phyloP scores from a whole-genome alignment of 2,329 filamentous ascomycete genomes.

The Aspergillus calidoustus region DNA sequence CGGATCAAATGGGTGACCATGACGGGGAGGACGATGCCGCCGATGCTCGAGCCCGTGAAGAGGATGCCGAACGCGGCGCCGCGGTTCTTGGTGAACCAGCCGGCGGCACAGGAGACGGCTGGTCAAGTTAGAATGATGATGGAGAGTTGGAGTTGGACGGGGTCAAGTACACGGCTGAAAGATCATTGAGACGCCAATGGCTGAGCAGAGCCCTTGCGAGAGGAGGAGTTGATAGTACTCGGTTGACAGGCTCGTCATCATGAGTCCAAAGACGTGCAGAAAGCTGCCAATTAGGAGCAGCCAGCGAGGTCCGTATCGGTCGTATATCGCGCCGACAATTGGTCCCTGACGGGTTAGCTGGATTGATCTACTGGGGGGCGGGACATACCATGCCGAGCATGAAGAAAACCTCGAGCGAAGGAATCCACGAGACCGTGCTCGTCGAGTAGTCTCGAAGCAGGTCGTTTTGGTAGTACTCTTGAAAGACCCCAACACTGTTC shows the following conservation, averaged over 20 bases:
- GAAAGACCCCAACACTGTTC: conserved; percentile 19
- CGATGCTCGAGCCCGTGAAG: conserved; percentile 56
- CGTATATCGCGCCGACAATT: conserved; percentile 66
- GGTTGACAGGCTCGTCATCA: conserved; percentile 60
- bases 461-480: conserved; percentile 17
- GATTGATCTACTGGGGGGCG: background rate
- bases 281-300: conserved; percentile 57
- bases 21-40: conserved; percentile 63
- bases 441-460: conserved; percentile 14
- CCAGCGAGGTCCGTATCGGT: conserved; percentile 64
- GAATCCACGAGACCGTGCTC: conserved; percentile 21
- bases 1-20: conserved; percentile 59
- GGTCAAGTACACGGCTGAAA: conserved; percentile 45
- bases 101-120: conserved; percentile 31
- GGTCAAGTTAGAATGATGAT: background rate
- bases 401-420: conserved; percentile 19
- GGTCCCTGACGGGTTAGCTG: conserved; percentile 37
- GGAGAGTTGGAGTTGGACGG: background rate
- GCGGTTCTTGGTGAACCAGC: conserved; percentile 57
- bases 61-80: conserved; percentile 60
- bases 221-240: conserved; percentile 58
- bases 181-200: conserved; percentile 52
- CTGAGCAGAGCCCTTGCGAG: conserved; percentile 55
- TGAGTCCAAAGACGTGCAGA: conserved; percentile 62
- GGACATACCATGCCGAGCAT: conserved; percentile 17